These are phyloP conservation scores for Pouteria glomerata DNA, from an alignment of 148 eudicot species.

Conservation along the genomic window DNA sequence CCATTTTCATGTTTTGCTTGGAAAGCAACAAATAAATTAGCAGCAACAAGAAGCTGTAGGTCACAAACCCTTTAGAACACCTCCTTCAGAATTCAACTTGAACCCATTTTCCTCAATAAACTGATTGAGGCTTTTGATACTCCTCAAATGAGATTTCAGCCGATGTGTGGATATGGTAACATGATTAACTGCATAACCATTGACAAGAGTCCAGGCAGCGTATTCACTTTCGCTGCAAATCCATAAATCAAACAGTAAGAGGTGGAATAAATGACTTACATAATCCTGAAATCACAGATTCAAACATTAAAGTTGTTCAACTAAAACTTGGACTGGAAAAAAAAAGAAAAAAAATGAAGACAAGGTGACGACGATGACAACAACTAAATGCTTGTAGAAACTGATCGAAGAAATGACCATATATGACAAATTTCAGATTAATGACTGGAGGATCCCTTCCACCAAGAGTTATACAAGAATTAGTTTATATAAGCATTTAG, in stretches of 20 bases:
- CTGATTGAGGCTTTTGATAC: constrained; percentile 60
- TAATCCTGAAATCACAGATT: background rate
- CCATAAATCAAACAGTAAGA: constrained; percentile 2
- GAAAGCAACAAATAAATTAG: background rate
- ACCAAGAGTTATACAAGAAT: background rate
- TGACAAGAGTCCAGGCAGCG: constrained; percentile 99
- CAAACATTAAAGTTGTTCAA: background rate
- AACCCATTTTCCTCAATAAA: constrained; percentile 83
- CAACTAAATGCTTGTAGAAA: background rate
- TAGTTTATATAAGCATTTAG: background rate
- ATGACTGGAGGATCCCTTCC: background rate
- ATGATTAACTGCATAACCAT: constrained; percentile 91
- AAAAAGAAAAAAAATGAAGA: background rate
- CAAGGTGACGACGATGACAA: too few relatives aligned
- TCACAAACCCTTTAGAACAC: constrained; percentile 69
- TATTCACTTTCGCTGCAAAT: constrained; percentile 89
- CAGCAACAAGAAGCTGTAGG: constrained; percentile 6
- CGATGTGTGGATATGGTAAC: constrained; percentile 82
- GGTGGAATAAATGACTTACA: background rate
- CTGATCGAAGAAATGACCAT: background rate
- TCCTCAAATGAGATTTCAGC: constrained; percentile 54
- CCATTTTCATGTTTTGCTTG: background rate
- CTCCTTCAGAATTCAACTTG: constrained; percentile 89
- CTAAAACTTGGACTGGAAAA: background rate
- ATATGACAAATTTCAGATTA: background rate